Evolutionary conservation across 2,329 filamentous ascomycete species (phyloP), one percentile per base, ranked within the genome.

Genomic region (Nemania abortiva): DNA sequence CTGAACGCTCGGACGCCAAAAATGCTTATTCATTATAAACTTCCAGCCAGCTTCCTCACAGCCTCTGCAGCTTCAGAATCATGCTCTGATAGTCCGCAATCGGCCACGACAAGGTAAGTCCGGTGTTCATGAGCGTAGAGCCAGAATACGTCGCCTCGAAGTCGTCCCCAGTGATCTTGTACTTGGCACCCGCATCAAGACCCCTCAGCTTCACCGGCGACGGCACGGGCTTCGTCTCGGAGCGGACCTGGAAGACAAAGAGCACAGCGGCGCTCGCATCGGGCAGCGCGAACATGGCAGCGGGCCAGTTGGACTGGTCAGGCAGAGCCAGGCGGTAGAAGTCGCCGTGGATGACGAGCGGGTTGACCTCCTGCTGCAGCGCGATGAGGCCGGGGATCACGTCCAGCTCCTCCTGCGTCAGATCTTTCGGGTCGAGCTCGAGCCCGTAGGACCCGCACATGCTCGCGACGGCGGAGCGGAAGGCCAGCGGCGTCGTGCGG

Each of bases 381-480:
- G 78, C 80, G 66, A 91, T 85, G 1, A 91, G 80, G 0, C 74
- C 81, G 0, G 89, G 89, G 0, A 91, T 82, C 34, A 82, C 81
- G 0, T 79, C 82, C 55, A 80, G 82, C n/a, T 91, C 89, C 13
- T 84, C 84, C 0, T 81, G 81, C 0, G 79, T 78, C 6, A 89
- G 83, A 7, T 85, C 81, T 0, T 79, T 79, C 0, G 89, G 89
- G 74, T 90, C 84, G 7, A 91, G 83, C 75, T 91, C 89, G 11
- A 91, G 83, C 0, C 89, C 89, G 72, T 91, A 91, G 0, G 87
- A 89, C 45, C 89, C 89, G 64, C 89, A 89, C 89, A 91, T 91
- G 82, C 90, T 88, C 6, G 89, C 89, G 0, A 91, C 89, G 64
- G 91, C 89, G 0, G 86, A 88, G 39, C 89, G 87, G 80, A 91